Percentiles rank a stretch among this genome's conserved stretches.
Conservation (phyloP, 441 rosid species). For the Gossypium schwendimanii region DNA sequence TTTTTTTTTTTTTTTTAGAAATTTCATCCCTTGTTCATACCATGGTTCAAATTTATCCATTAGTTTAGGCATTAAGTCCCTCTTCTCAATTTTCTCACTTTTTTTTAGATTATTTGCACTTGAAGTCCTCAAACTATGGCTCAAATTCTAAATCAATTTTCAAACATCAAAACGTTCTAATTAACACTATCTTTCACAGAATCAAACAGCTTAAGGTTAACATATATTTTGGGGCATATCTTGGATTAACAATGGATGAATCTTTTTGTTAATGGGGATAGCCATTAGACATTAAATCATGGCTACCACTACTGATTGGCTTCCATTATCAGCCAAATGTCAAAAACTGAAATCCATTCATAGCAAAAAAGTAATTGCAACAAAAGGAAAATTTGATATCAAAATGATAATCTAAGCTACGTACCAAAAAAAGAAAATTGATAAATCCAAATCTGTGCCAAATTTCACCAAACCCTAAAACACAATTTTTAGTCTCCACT, state of each 20-base stretch:
- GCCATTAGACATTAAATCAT: constrained; percentile 1
- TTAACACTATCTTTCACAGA: neutral
- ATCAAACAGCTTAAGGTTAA: neutral
- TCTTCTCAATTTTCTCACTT: neutral
- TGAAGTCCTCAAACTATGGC: no score
- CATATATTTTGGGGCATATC: neutral
- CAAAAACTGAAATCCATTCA: neutral
- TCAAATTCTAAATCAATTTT: no score
- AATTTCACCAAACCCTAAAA: neutral
- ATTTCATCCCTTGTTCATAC: no score
- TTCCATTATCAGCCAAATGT: constrained; percentile 4
- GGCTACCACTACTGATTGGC: constrained; percentile 7
- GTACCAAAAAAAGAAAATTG: neutral
- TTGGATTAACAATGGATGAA: neutral
- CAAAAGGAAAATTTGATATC: neutral
- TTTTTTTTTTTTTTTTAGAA: no score
- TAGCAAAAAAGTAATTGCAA: neutral
- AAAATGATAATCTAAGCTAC: constrained; percentile 1
- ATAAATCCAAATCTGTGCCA: neutral
- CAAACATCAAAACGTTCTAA: no score
- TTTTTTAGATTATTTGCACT: no score
- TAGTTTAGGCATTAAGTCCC: neutral
- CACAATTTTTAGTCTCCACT: neutral
- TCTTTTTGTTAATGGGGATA: neutral
- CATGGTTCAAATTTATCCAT: no score